A percentile compares a stretch with the other conserved stretches of the same genome.
Conservation (phyloP, 1,284 basidiomycete species). For the Ustilago bromivora region DNA sequence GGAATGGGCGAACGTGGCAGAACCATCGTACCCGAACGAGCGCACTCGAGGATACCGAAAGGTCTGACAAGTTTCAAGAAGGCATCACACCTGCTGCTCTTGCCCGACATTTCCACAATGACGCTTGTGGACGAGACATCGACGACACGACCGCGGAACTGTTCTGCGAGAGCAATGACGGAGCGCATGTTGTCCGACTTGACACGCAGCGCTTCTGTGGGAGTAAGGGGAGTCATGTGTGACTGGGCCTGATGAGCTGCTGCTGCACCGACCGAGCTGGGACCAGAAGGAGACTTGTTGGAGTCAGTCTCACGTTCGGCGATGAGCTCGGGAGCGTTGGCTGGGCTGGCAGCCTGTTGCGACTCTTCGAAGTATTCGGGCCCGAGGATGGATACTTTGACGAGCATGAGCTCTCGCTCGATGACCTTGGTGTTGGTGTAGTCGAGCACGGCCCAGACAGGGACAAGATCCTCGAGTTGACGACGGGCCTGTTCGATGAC, state of each 20-base stretch:
- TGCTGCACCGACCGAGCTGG: slow-evolving; percentile 7
- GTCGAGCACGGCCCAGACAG: slow-evolving; percentile 69
- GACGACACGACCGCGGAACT: slow-evolving; percentile 93
- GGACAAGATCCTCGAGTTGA: slow-evolving; percentile 68
- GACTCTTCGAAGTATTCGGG: slow-evolving; percentile 88
- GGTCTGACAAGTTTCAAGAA: slow-evolving; percentile 92
- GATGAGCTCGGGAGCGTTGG: slow-evolving; percentile 53
- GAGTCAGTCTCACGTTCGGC: slow-evolving; percentile 53
- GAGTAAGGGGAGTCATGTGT: slow-evolving; percentile 74
- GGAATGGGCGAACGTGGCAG: slow-evolving; percentile 66
- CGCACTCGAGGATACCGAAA: slow-evolving; percentile 93
- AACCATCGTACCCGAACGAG: slow-evolving; percentile 77
- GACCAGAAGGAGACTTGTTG: slow-evolving; percentile 16
- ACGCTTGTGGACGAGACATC: slow-evolving; percentile 94
- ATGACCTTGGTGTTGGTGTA: slow-evolving; percentile 74
- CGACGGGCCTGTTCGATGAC: slow-evolving; percentile 87
- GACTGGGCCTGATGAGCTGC: slow-evolving; percentile 24
- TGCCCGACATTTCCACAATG: slow-evolving; percentile 94
- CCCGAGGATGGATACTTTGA: slow-evolving; percentile 94
- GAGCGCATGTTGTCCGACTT: slow-evolving; percentile 91
- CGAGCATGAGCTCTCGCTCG: slow-evolving; percentile 86
- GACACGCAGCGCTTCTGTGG: slow-evolving; percentile 83
- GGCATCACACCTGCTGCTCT: slow-evolving; percentile 89
- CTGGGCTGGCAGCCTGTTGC: slow-evolving; percentile 39
- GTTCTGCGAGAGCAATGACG: slow-evolving; percentile 83